Evolutionary conservation across 345 rosid species (phyloP).

Genomic region (Arabis alpina): DNA sequence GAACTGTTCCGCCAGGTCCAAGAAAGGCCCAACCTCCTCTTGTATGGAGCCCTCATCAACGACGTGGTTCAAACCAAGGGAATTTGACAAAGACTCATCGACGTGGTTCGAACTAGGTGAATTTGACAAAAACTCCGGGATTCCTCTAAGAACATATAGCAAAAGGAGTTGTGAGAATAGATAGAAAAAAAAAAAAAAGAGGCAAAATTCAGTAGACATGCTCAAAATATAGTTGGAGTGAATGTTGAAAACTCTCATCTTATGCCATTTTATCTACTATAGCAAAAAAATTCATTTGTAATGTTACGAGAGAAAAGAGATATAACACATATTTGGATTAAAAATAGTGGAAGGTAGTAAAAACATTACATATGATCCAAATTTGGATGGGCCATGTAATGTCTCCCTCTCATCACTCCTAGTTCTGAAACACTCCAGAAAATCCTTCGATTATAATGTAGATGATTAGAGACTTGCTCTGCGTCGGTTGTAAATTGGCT

Average conservation of each 20-base stretch:
- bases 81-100: too few relatives aligned
- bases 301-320: too few relatives aligned
- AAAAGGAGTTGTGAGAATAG: not conserved
- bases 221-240: not conserved
- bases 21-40: not conserved
- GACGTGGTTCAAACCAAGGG: not conserved
- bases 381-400: not conserved
- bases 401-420: slow-evolving; percentile 5
- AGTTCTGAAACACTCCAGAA: not conserved
- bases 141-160: not conserved
- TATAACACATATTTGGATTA: not conserved
- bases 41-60: not conserved
- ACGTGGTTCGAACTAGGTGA: too few relatives aligned
- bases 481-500: too few relatives aligned
- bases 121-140: too few relatives aligned
- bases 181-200: not conserved
- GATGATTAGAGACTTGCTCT: not conserved
- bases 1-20: not conserved
- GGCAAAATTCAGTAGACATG: not conserved
- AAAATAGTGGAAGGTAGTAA: not conserved
- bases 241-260: too few relatives aligned
- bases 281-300: too few relatives aligned
- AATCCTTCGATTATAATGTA: not conserved
- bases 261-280: too few relatives aligned
- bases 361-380: not conserved